Evolutionary conservation across 192 early-diverging fungal genomes (phyloP).

Genomic region (Backusella liffmaniae): DNA sequence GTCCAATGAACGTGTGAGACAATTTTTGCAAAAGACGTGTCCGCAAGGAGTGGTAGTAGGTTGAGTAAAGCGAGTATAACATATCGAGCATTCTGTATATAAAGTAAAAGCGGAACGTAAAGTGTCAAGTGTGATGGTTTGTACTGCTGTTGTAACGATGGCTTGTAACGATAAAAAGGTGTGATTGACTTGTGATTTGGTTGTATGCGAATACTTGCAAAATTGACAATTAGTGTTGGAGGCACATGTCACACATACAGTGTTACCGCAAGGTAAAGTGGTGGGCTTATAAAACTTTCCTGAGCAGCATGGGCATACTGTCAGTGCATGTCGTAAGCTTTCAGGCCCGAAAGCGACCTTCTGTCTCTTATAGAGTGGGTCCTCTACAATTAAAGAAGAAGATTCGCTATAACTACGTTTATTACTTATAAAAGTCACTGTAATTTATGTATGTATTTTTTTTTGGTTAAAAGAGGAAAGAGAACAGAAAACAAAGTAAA

Average conservation of each 20-base stretch:
- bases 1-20: conserved; percentile 57
- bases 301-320: conserved; percentile 39
- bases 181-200: conserved; percentile 19
- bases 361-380: background rate
- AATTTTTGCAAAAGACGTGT: conserved; percentile 62
- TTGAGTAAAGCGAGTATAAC: conserved; percentile 47
- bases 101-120: background rate
- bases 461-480: background rate
- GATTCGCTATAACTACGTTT: conserved; percentile 6
- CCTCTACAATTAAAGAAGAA: background rate
- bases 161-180: conserved; percentile 34
- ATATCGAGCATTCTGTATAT: conserved; percentile 59
- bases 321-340: conserved; percentile 5
- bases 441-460: background rate
- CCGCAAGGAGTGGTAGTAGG: conserved; percentile 67
- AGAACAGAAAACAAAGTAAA: background rate
- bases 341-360: conserved; percentile 13
- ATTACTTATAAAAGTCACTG: conserved; percentile 4
- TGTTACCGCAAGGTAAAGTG: conserved; percentile 47
- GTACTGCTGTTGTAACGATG: background rate
- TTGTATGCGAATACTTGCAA: conserved; percentile 18
- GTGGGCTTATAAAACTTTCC: conserved; percentile 32
- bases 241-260: conserved; percentile 33
- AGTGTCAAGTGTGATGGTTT: background rate
- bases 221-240: conserved; percentile 4